Evolutionary conservation across 2,329 filamentous ascomycete species (phyloP).

Genomic region (Hypoxylon sp.): DNA sequence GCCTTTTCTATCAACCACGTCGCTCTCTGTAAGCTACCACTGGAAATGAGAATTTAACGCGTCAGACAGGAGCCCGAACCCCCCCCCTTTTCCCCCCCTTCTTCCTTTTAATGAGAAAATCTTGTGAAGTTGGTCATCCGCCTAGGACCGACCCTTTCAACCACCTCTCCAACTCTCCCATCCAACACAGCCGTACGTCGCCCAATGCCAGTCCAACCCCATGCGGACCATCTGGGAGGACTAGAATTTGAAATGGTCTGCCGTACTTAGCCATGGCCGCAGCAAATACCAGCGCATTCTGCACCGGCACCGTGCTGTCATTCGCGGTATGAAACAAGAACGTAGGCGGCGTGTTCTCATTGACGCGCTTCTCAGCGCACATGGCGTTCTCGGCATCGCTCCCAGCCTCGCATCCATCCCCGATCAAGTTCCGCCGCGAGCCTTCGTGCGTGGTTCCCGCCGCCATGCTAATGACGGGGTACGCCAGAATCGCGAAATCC

Average conservation of each 20-base stretch:
- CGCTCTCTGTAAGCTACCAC: background rate
- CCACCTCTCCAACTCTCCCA: slow-evolving; percentile 51
- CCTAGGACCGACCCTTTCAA: slow-evolving; percentile 41
- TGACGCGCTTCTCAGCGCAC: slow-evolving; percentile 50
- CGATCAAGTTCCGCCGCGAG: slow-evolving; percentile 46
- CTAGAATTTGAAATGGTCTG: slow-evolving; percentile 47
- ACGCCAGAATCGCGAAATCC: slow-evolving; percentile 50
- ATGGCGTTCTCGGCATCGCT: slow-evolving; percentile 27
- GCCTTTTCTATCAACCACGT: background rate
- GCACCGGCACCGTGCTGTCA: slow-evolving; percentile 48
- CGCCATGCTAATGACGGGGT: slow-evolving; percentile 49
- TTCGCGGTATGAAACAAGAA: slow-evolving; percentile 57
- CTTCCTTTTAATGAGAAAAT: background rate
- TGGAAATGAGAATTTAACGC: background rate
- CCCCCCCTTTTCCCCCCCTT: too few relatives aligned
- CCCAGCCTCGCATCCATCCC: slow-evolving; percentile 25
- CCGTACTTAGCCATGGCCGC: slow-evolving; percentile 46
- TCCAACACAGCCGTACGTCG: slow-evolving; percentile 49
- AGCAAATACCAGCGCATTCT: slow-evolving; percentile 51
- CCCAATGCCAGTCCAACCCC: slow-evolving; percentile 50
- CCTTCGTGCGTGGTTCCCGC: slow-evolving; percentile 35
- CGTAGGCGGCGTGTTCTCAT: slow-evolving; percentile 50
- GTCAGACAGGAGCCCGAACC: background rate
- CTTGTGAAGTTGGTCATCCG: background rate
- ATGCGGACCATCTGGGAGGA: slow-evolving; percentile 52